Base-by-base conservation (phyloP, 2,329 filamentous ascomycete genomes). In the Pseudopyricularia cyperi region DNA sequence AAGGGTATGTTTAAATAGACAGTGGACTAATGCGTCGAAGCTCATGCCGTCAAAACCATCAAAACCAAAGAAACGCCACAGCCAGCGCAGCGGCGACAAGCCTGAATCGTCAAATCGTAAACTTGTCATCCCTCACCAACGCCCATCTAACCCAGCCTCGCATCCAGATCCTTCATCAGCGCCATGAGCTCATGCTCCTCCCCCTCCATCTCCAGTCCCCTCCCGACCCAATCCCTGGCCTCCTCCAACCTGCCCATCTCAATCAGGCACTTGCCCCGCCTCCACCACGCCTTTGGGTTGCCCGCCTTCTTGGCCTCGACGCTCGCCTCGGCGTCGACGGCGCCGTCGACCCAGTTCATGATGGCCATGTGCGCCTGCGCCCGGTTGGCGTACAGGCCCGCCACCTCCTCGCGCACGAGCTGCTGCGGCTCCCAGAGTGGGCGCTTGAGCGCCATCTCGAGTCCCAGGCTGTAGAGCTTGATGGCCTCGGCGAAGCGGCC, bases 241-340 rank as follows among this genome's bases (percentile, higher is more conserved):
- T 97, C 91, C 52, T 87, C 82, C 62, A 87, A 70, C 55, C 91
- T 69, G 1, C 86, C 85, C 93, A 97, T 97, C 79, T 98, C 93
- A 58, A 85, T 69, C 63, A 97, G 68, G 64, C 89, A 94, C 71
- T 82, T 82, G 9, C 87, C 93, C 55, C 87, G 75, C 55, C 93
- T 76, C 84, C 89, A 96, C 89, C 91, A 97, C 0, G 83, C 90
- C 79, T 97, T 97, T 1, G 87, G 82, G 66, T 98, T 97, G 37
- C 85, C 89, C 42, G 84, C 77, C 58, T 82, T 79, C 75, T 91
- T 90, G 56, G 88, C 83, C 73, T 95, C 90, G 44, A 95, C 85
- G 65, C 87, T 93, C 6, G 82, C 79, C 71, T 94, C 85, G 4
- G 89, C 90, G 68, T 98, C 93, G 6, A 89, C 76, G n/a, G 85